Evolutionary conservation across 495 filamentous ascomycete species (phyloP), one percentile per base, ranked within the genome.

Genomic region (Xylaria venustula): DNA sequence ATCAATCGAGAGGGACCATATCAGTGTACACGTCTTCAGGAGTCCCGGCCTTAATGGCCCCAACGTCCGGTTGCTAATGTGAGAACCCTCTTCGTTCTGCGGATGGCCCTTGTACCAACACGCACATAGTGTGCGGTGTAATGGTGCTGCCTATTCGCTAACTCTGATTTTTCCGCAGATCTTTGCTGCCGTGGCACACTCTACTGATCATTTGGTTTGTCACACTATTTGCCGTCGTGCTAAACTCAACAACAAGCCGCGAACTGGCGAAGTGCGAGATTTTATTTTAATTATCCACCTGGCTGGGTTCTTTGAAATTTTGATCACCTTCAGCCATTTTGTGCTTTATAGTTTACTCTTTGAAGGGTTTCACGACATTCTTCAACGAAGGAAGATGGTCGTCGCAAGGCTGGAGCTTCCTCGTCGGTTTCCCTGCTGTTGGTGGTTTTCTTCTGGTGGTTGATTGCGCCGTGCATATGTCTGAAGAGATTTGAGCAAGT

Each of bases 401-500:
- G 0, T 73, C 69, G 1, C 69, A 74, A 44, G 77, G 75, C 2
- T 15, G 71, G 15, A 44, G 64, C 0, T 62, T 64, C 42, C 46
- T 72, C 28, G 64, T 76, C 15, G 71, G 69, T 0, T 28, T 67
- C 5, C 45, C 62, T 7, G 26, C 45, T 4, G 30, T 41, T 1
- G 51, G 61, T n/a, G n/a, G 23, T 37, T 22, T 64, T 15, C 54
- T 69, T 14, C 54, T 66, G 36, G 67, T 64, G 11, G 62, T 62
- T 28, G 67, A 70, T 40, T 63, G 54, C n/a, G 62, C 67, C 5
- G 64, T 67, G 2, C 64, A 67, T 52, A 73, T 71, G 71, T 67
- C 76, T 26, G 78, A 84, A 67, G 81, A 84, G 67, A 69, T 83
- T 37, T 71, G 44, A n/a, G n/a, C n/a, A n/a, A n/a, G n/a, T n/a